Base-by-base conservation (phyloP, 2,329 filamentous ascomycete genomes). In the Penicillium sp. region DNA sequence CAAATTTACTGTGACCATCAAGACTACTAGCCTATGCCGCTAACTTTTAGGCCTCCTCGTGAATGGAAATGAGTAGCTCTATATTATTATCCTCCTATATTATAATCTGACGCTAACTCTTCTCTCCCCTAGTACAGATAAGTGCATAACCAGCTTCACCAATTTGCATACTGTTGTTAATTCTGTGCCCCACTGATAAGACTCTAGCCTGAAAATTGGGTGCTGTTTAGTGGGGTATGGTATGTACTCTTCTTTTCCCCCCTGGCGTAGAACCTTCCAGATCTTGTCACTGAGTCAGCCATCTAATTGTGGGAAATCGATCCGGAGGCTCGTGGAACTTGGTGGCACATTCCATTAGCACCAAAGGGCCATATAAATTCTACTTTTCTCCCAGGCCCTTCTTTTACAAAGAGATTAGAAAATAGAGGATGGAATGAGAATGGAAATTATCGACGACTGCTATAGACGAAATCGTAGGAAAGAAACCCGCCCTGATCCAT, bases 381-480 rank as follows among this genome's bases (percentile, higher is more conserved):
- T 3, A 3, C 29, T 35, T 32, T 13, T 27, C 18, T 40, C 37
- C 36, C 28, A 18, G 12, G 18, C 18, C 37, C 29, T 26, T 39
- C 32, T 43, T 39, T 39, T 35, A 26, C 37, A 41, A 41, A 41
- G 24, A 46, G 38, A 36, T 29, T 40, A 40, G 29, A 24, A 26
- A 46, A 40, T 46, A 46, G 44, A 46, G 32, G 12, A 38, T 33
- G 38, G 28, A 46, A 25, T 39, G 39, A 43, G 38, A 37, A 39
- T 26, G 28, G 28, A 47, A 47, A 39, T 28, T 3, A 47, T 47
- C n/a, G 25, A 47, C 27, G 18, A 3, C 33, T 39, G 27, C 46
- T 48, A 48, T 48, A 43, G 27, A 39, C 40, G 37, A 43, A 44
- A 44, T 35, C 34, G 25, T 43, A 48, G 13, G 32, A 48, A 48